Base-by-base conservation (phyloP, 352 stramenopile genomes). In the Blastocystis sp. region DNA sequence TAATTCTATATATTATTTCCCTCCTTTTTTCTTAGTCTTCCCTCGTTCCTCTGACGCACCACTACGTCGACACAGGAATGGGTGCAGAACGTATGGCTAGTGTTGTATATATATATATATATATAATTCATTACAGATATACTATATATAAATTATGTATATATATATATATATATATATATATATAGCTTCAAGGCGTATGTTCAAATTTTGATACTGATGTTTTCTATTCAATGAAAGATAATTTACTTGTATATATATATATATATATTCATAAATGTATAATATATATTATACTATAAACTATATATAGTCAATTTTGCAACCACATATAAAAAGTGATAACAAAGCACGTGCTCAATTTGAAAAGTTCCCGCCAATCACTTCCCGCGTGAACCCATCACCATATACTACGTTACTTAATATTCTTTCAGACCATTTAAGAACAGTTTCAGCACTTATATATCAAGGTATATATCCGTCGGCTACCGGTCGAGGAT, bases 161-260 rank as follows among this genome's bases (percentile, higher is more conserved):
- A n/a, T n/a, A n/a, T n/a, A n/a, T n/a, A n/a, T n/a, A n/a, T n/a
- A n/a, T n/a, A n/a, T n/a, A n/a, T n/a, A n/a, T n/a, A n/a, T n/a
- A n/a, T n/a, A n/a, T n/a, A n/a, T n/a, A n/a, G n/a, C n/a, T n/a
- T n/a, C n/a, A 95, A 68, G 74, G 74, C 19, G 80, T 91, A 13
- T 77, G 82, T 55, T 91, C 78, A 45, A 93, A 94, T 68, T 95
- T 95, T 71, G 84, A 95, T 70, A 95, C 86, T 7, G 88, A 95
- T 68, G 72, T 83, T 23, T 95, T 95, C 67, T 77, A 83, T 33
- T 83, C 86, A 19, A 69, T 94, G n/a, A 75, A 88, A 41, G 48
- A 36, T 5, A 55, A 36, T 19, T 70, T 75, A 18, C 47, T 66
- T 19, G 33, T 33, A 7, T 0, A 47, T 13, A 7, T 71, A 68